A percentile compares a stretch with the other conserved stretches of the same genome.
phyloP scores from a whole-genome alignment of 139 green algal genomes.

The Chlorella sp. region DNA sequence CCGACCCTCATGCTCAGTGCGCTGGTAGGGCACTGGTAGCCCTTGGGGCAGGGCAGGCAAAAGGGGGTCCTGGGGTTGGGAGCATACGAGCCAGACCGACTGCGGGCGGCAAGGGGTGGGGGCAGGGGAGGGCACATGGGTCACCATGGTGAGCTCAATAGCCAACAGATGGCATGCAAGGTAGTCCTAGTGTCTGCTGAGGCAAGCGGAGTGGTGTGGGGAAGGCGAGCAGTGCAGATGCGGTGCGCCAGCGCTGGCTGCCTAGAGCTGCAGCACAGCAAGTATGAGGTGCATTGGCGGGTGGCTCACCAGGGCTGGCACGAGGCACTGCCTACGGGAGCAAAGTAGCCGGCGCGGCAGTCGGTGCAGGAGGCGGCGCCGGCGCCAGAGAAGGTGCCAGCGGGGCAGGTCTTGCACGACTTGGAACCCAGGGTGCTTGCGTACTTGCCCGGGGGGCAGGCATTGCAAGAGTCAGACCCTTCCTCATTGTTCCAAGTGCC shows the following conservation, averaged over 20 bases:
- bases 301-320: no score
- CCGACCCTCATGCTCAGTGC: background rate
- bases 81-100: background rate
- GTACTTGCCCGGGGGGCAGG: constrained; percentile 27
- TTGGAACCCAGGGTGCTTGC: constrained; percentile 5
- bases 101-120: no score
- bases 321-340: no score
- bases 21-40: background rate
- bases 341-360: constrained; percentile 14
- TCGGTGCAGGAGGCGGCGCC: background rate
- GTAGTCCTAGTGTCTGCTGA: no score
- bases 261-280: no score
- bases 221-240: no score
- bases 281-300: no score
- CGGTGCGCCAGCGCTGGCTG: no score
- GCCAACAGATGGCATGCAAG: no score
- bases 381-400: constrained; percentile 1
- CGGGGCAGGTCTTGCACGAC: constrained; percentile 25
- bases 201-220: no score
- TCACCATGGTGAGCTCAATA: no score
- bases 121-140: no score
- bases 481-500: background rate
- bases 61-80: background rate
- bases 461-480: background rate
- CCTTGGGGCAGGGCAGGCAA: background rate